These are phyloP conservation scores for Crithidia sp. DNA, from an alignment of 208 protist genomes.

Conservation along the genomic window DNA sequence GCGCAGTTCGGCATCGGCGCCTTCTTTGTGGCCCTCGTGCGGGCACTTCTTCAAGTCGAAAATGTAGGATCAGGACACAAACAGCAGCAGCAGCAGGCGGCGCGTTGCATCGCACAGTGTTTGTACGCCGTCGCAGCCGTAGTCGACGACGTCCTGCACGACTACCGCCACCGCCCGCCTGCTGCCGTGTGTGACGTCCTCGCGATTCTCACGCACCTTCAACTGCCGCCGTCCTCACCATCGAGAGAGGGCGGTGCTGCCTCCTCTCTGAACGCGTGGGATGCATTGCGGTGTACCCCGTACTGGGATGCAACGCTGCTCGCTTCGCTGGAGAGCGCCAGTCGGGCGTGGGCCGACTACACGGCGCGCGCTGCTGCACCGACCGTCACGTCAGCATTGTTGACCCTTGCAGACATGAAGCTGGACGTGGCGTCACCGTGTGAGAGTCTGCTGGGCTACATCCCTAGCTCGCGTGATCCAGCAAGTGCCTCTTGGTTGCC, in stretches of 20 bases:
- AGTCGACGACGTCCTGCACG: conserved; percentile 58
- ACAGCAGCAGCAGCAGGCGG: neutral
- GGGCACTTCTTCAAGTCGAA: conserved; percentile 21
- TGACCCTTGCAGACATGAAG: neutral
- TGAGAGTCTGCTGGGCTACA: conserved; percentile 23
- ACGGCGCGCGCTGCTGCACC: neutral
- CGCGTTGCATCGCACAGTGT: conserved; percentile 28
- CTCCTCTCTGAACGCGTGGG: conserved; percentile 5
- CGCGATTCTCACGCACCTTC: conserved; percentile 1
- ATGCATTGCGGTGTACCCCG: conserved; percentile 13
- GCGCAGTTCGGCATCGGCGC: conserved; percentile 46
- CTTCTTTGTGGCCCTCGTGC: conserved; percentile 45
- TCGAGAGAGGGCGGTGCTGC: neutral
- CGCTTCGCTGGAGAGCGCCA: conserved; percentile 17
- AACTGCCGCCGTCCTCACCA: neutral
- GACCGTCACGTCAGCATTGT: neutral
- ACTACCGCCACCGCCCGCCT: conserved; percentile 45
- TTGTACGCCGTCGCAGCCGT: conserved; percentile 36
- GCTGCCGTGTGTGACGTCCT: conserved; percentile 42
- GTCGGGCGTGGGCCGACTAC: conserved; percentile 9
- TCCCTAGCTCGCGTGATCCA: conserved; percentile 25
- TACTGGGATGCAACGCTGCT: conserved; percentile 21
- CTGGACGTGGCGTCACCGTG: neutral
- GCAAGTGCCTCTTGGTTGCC: conserved; percentile 19
- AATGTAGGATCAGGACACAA: neutral